Conservation (phyloP, 371 early-diverging fungal genomes). For the Nematocida sp. region DNA sequence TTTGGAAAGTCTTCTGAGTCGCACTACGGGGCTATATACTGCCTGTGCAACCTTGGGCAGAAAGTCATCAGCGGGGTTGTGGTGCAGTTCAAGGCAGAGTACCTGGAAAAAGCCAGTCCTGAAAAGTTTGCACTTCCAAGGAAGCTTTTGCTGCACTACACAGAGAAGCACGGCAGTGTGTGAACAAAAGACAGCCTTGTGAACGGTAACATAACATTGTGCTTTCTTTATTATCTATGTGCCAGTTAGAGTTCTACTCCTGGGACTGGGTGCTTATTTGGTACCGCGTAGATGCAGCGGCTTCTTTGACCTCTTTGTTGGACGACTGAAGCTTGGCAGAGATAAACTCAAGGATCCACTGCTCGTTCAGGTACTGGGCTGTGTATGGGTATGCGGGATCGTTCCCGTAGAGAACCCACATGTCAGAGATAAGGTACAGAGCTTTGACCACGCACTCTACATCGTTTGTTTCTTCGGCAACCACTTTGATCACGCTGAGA, state of each 20-base stretch:
- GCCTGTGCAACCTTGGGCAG: slow-evolving; percentile 52
- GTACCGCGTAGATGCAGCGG: slow-evolving; percentile 24
- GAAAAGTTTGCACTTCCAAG: slow-evolving; percentile 40
- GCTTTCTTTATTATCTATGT: not conserved
- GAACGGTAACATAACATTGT: not conserved
- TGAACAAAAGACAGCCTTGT: not conserved
- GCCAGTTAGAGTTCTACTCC: not conserved
- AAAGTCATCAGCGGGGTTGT: slow-evolving; percentile 47
- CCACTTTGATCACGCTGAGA: slow-evolving; percentile 13
- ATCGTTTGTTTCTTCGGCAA: slow-evolving; percentile 38
- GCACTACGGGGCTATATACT: slow-evolving; percentile 62
- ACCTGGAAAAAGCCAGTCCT: slow-evolving; percentile 32
- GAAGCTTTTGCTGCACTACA: slow-evolving; percentile 12
- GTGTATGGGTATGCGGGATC: not conserved
- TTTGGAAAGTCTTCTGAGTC: slow-evolving; percentile 52
- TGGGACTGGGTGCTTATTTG: slow-evolving; percentile 31
- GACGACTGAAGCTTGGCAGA: slow-evolving; percentile 18
- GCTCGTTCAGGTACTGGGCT: slow-evolving; percentile 1
- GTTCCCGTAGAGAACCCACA: slow-evolving; percentile 34
- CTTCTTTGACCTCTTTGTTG: slow-evolving; percentile 22
- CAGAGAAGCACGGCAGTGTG: not conserved
- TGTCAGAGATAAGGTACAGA: slow-evolving; percentile 46
- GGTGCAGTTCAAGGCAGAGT: slow-evolving; percentile 38
- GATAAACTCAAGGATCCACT: slow-evolving; percentile 38
- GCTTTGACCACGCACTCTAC: slow-evolving; percentile 31